Evolutionary conservation across 1,284 basidiomycete genomes (phyloP).

Genomic region (Hemileia vastatrix): DNA sequence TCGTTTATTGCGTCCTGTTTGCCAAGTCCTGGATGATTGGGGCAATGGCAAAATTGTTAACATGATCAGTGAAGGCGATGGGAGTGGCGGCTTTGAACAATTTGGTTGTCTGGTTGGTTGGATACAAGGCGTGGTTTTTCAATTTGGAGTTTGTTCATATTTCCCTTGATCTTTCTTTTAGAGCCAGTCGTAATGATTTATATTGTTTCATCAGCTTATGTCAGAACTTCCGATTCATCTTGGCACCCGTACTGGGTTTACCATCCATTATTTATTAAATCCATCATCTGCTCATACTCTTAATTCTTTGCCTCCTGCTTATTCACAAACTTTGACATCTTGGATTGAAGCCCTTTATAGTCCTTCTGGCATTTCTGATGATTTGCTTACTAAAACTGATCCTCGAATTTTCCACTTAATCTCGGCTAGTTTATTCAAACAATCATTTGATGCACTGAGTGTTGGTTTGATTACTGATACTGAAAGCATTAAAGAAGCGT

Average conservation of each 20-base stretch:
- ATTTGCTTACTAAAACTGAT: slow-evolving; percentile 12
- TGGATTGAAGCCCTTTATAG: slow-evolving; percentile 21
- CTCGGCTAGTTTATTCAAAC: slow-evolving; percentile 14
- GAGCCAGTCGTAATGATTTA: no score
- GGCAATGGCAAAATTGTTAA: background rate
- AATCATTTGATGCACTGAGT: slow-evolving; percentile 20
- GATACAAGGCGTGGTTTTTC: slow-evolving; percentile 13
- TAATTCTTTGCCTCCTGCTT: slow-evolving; percentile 3
- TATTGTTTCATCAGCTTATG: slow-evolving; percentile 14
- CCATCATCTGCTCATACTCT: slow-evolving; percentile 9
- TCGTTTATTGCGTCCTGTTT: background rate
- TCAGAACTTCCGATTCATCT: slow-evolving; percentile 11
- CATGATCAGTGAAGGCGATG: slow-evolving; percentile 1
- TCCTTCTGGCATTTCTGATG: slow-evolving; percentile 18
- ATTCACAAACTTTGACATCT: slow-evolving; percentile 1
- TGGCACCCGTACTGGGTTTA: slow-evolving; percentile 3
- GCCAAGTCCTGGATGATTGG: slow-evolving; percentile 8
- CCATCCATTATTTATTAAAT: slow-evolving; percentile 14
- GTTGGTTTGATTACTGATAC: slow-evolving; percentile 12
- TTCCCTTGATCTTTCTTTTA: no score
- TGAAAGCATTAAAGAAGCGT: slow-evolving; percentile 14
- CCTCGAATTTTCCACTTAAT: slow-evolving; percentile 16
- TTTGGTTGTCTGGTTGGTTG: slow-evolving; percentile 14
- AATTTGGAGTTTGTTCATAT: slow-evolving; percentile 6
- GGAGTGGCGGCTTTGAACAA: slow-evolving; percentile 10